phyloP scores from a whole-genome alignment of 2,329 filamentous ascomycete species.

The Aspergillus flavus region DNA sequence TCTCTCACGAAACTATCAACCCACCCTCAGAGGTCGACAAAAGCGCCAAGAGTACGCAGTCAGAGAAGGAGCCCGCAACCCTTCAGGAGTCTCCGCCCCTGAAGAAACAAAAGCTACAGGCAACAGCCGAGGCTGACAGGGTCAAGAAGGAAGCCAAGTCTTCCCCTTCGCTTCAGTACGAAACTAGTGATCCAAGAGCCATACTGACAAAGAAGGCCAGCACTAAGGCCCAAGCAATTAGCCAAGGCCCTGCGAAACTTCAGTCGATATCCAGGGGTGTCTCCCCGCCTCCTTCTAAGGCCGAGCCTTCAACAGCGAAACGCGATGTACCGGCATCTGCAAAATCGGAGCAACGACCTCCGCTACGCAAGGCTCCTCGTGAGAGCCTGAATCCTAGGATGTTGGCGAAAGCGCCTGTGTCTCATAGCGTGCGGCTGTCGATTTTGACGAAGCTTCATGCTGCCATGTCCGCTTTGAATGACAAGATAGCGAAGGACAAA shows the following conservation, averaged over 20 bases:
- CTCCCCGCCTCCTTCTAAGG: slow-evolving; percentile 32
- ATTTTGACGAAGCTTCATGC: slow-evolving; percentile 49
- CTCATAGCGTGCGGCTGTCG: slow-evolving; percentile 43
- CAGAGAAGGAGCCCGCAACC: slow-evolving; percentile 3
- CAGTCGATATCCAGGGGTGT: slow-evolving; percentile 28
- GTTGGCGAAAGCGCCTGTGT: slow-evolving; percentile 46
- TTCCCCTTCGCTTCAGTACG: background rate
- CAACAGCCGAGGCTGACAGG: background rate
- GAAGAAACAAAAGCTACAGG: slow-evolving; percentile 33
- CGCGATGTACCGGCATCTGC: slow-evolving; percentile 1
- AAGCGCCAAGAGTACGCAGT: slow-evolving; percentile 17
- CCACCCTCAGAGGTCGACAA: slow-evolving; percentile 15
- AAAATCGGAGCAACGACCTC: slow-evolving; percentile 14
- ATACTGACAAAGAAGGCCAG: slow-evolving; percentile 6
- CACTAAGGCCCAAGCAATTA: slow-evolving; percentile 17
- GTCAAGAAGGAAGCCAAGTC: background rate
- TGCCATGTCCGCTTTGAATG: slow-evolving; percentile 46
- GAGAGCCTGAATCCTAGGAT: slow-evolving; percentile 51
- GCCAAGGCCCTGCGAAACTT: slow-evolving; percentile 19
- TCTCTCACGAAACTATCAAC: slow-evolving; percentile 50
- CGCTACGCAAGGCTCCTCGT: slow-evolving; percentile 37
- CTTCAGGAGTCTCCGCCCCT: slow-evolving; percentile 21
- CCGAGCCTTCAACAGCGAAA: slow-evolving; percentile 11
- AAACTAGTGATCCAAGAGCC: background rate
- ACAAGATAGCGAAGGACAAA: slow-evolving; percentile 36